Conservation (phyloP, 345 rosid species). For the Populus tremula region DNA sequence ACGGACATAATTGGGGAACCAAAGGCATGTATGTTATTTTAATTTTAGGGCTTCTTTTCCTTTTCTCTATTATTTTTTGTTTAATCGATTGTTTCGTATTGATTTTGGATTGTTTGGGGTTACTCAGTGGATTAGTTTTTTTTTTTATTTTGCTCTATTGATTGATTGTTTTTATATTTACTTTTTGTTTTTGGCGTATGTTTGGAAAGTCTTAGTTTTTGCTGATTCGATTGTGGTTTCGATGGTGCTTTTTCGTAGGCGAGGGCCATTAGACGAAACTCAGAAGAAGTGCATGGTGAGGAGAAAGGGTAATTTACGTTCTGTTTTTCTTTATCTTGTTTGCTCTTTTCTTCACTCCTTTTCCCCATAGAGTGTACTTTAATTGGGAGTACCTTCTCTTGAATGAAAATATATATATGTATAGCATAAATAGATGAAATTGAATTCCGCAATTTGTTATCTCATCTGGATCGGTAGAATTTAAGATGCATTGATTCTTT, state of each 20-base stretch:
- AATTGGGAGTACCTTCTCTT: neutral
- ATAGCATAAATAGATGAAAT: neutral
- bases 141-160: neutral
- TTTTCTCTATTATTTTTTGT: neutral
- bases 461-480: neutral
- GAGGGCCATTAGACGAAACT: slow-evolving; percentile 36
- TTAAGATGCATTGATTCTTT: neutral
- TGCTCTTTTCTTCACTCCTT: neutral
- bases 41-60: slow-evolving; percentile 30
- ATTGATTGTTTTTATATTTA: neutral
- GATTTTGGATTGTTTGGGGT: neutral
- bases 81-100: neutral
- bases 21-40: slow-evolving; percentile 40
- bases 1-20: slow-evolving; percentile 36
- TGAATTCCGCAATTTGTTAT: neutral
- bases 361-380: neutral
- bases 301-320: slow-evolving; percentile 41
- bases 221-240: slow-evolving; percentile 18
- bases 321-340: slow-evolving; percentile 16
- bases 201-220: slow-evolving; percentile 3
- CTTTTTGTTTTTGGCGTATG: neutral
- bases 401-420: neutral
- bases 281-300: slow-evolving; percentile 51
- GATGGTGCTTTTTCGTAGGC: slow-evolving; percentile 32
- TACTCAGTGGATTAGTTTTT: neutral